Percentiles rank a stretch among this genome's conserved stretches.
phyloP scores from a whole-genome alignment of 2,329 filamentous ascomycete species.

The Fusarium mangiferae region DNA sequence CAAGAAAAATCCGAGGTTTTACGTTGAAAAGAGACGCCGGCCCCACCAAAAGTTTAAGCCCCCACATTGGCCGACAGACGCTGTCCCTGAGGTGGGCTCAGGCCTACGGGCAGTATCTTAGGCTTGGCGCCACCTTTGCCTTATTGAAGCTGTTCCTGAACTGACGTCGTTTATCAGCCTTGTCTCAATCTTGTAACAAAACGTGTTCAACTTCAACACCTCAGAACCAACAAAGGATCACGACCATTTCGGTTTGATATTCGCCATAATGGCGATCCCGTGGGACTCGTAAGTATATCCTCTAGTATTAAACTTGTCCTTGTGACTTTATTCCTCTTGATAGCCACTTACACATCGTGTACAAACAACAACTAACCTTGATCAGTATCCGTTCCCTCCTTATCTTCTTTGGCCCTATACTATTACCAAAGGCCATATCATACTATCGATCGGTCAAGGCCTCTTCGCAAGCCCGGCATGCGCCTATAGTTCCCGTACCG shows the following conservation, averaged over 20 bases:
- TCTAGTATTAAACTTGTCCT: not conserved
- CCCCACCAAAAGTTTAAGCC: constrained; percentile 23
- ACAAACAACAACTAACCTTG: constrained; percentile 17
- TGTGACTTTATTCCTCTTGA: not conserved
- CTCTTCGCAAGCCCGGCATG: constrained; percentile 55
- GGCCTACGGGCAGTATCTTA: not conserved
- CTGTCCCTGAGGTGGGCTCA: not conserved
- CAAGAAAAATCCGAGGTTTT: constrained; percentile 32
- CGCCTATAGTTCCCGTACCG: constrained; percentile 67
- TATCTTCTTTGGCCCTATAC: constrained; percentile 75
- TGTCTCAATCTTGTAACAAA: constrained; percentile 23
- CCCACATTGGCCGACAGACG: constrained; percentile 19
- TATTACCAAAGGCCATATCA: constrained; percentile 72
- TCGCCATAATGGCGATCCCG: constrained; percentile 42
- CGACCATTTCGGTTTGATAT: not conserved
- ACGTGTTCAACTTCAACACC: constrained; percentile 32
- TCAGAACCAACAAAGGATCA: not conserved
- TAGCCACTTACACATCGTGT: constrained; percentile 8
- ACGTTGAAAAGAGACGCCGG: constrained; percentile 16
- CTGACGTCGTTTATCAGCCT: constrained; percentile 37
- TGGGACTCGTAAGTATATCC: constrained; percentile 43
- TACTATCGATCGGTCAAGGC: constrained; percentile 69
- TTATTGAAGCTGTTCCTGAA: constrained; percentile 27
- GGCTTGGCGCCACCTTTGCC: constrained; percentile 28
- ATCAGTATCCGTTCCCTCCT: constrained; percentile 64